Percentiles rank a stretch among this genome's conserved stretches.
phyloP scores from a whole-genome alignment of 1,284 basidiomycete genomes.

The Cutaneotrichosporon sp. region DNA sequence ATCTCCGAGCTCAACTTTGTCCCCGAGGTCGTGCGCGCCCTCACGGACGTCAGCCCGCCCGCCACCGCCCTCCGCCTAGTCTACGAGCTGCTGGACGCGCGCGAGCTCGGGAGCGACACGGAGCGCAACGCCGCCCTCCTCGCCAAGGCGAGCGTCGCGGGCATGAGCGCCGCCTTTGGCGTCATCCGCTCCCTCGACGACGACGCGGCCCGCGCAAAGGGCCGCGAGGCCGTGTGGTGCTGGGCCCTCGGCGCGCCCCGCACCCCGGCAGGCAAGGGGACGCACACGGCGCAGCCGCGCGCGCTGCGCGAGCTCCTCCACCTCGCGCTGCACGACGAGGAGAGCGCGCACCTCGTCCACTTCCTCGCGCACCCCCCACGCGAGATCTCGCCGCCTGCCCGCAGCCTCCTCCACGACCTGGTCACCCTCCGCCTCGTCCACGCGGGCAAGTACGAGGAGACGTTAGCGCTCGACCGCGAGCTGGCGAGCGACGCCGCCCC shows the following conservation, averaged over 20 bases:
- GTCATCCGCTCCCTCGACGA: slow-evolving; percentile 25
- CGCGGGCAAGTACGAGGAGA: slow-evolving; percentile 68
- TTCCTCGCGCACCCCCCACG: slow-evolving; percentile 55
- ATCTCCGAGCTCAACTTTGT: slow-evolving; percentile 46
- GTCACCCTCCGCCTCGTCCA: slow-evolving; percentile 76
- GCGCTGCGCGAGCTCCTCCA: slow-evolving; percentile 43
- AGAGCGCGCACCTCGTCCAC: slow-evolving; percentile 41
- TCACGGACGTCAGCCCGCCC: slow-evolving; percentile 39
- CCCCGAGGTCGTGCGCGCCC: slow-evolving; percentile 35
- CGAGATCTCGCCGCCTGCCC: slow-evolving; percentile 57
- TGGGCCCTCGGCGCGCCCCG: slow-evolving; percentile 43
- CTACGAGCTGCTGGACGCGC: slow-evolving; percentile 30
- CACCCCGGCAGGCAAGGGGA: slow-evolving; percentile 30
- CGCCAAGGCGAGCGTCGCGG: slow-evolving; percentile 28
- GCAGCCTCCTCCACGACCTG: slow-evolving; percentile 73
- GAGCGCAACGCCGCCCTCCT: slow-evolving; percentile 33
- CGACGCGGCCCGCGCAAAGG: slow-evolving; percentile 15
- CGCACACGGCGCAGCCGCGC: slow-evolving; percentile 31
- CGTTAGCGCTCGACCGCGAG: slow-evolving; percentile 70
- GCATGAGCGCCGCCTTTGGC: slow-evolving; percentile 33
- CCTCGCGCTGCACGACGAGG: slow-evolving; percentile 43
- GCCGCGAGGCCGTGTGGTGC: slow-evolving; percentile 40
- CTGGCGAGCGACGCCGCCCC: slow-evolving; percentile 52
- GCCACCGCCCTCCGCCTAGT: slow-evolving; percentile 32
- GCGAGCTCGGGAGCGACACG: neutral